A percentile compares a stretch with the other conserved stretches of the same genome.
phyloP scores from a whole-genome alignment of 495 filamentous ascomycete species.

The Aspergillus nanangensis region DNA sequence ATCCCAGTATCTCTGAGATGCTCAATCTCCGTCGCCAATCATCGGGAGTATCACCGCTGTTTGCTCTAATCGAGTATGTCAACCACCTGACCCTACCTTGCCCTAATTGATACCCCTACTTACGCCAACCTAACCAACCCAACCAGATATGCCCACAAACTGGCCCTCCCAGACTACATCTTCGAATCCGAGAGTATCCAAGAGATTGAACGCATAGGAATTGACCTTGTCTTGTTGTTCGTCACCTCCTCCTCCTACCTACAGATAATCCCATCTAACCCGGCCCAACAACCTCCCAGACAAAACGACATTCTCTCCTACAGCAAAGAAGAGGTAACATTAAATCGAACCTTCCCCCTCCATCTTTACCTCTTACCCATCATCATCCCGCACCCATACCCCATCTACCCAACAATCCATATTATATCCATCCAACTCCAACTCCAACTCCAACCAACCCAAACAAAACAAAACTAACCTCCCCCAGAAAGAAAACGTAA shows the following conservation, averaged over 20 bases:
- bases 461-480: background rate
- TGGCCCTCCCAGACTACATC: conserved; percentile 24
- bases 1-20: conserved; percentile 18
- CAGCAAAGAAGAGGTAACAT: conserved; percentile 24
- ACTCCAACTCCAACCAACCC: background rate
- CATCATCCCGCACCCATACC: background rate
- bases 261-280: background rate
- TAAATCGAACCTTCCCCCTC: no score
- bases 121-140: background rate
- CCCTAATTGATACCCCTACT: no score
- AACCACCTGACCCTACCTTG: no score
- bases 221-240: conserved; percentile 28
- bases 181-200: conserved; percentile 22
- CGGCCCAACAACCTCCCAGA: conserved; percentile 5
- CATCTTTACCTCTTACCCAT: no score
- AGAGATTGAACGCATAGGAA: conserved; percentile 25
- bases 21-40: conserved; percentile 20
- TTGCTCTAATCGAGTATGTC: conserved; percentile 25
- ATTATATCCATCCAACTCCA: no score
- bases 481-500: conserved; percentile 21
- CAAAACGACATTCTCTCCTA: conserved; percentile 30
- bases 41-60: conserved; percentile 23
- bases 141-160: conserved; percentile 22
- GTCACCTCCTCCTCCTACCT: background rate
- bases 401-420: no score